These are phyloP conservation scores for Emergomyces africanus DNA, from an alignment of 2,329 filamentous ascomycete genomes.

Conservation along the genomic window DNA sequence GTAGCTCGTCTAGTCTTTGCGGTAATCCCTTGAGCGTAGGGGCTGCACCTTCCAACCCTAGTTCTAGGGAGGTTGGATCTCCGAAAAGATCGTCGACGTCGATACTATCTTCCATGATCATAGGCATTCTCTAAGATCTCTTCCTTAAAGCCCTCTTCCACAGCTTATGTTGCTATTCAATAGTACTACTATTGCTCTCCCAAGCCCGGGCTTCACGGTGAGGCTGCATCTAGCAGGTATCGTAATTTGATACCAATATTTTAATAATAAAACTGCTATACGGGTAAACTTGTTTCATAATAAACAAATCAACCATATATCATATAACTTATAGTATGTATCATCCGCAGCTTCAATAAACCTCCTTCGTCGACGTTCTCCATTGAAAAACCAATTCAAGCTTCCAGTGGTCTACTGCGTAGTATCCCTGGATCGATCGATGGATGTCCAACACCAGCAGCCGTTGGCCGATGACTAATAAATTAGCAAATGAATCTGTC, in stretches of 20 bases:
- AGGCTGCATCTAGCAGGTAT: not conserved
- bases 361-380: not conserved
- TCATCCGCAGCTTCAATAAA: not conserved
- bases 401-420: too few relatives aligned
- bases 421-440: too few relatives aligned
- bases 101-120: constrained; percentile 46
- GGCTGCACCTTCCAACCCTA: constrained; percentile 41
- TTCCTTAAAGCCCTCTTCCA: not conserved
- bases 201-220: not conserved
- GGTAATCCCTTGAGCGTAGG: constrained; percentile 54
- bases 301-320: not conserved
- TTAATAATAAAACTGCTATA: not conserved
- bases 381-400: too few relatives aligned
- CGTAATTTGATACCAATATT: not conserved
- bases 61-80: constrained; percentile 46
- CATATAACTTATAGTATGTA: not conserved
- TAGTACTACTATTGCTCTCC: too few relatives aligned
- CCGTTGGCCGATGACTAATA: not conserved
- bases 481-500: not conserved
- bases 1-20: constrained; percentile 63
- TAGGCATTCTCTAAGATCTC: constrained; percentile 27
- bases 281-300: not conserved
- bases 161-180: not conserved
- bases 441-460: too few relatives aligned
- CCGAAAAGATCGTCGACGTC: constrained; percentile 66